These are phyloP conservation scores for Acer campestre DNA, from an alignment of 345 rosid genomes.

Conservation along the genomic window DNA sequence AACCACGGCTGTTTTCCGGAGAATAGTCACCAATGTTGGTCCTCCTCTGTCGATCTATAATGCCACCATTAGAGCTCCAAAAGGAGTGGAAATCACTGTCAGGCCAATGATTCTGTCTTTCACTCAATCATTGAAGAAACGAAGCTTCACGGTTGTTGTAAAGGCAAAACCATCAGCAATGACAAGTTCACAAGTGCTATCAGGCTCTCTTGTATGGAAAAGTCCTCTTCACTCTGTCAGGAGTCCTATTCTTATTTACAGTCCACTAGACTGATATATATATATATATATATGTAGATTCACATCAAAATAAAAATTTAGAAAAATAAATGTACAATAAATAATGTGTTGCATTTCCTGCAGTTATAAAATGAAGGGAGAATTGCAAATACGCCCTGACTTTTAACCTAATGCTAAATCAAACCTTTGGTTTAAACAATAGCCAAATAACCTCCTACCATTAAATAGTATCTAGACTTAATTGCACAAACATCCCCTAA, in stretches of 20 bases:
- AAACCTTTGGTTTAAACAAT: too few relatives aligned
- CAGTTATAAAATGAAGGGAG: too few relatives aligned
- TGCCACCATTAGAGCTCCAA: constrained; percentile 59
- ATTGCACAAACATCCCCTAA: too few relatives aligned
- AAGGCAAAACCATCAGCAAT: constrained; percentile 42
- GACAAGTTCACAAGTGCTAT: constrained; percentile 39
- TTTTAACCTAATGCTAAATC: too few relatives aligned
- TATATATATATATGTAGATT: too few relatives aligned
- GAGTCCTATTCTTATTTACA: constrained; percentile 68
- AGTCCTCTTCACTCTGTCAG: constrained; percentile 58
- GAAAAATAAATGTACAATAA: not conserved
- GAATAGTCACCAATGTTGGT: constrained; percentile 85
- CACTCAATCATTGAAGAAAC: constrained; percentile 42
- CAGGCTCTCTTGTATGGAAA: constrained; percentile 76
- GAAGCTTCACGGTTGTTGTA: constrained; percentile 77
- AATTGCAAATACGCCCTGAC: too few relatives aligned
- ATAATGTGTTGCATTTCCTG: not conserved
- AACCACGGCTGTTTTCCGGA: constrained; percentile 47
- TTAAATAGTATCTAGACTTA: too few relatives aligned
- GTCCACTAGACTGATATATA: constrained; percentile 18
- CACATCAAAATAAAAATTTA: not conserved
- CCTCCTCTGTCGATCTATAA: constrained; percentile 49
- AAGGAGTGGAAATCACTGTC: constrained; percentile 62
- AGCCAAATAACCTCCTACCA: too few relatives aligned
- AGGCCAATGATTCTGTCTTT: constrained; percentile 60